Evolutionary conservation across 441 rosid species (phyloP).

Genomic region (Omphalea diandra): DNA sequence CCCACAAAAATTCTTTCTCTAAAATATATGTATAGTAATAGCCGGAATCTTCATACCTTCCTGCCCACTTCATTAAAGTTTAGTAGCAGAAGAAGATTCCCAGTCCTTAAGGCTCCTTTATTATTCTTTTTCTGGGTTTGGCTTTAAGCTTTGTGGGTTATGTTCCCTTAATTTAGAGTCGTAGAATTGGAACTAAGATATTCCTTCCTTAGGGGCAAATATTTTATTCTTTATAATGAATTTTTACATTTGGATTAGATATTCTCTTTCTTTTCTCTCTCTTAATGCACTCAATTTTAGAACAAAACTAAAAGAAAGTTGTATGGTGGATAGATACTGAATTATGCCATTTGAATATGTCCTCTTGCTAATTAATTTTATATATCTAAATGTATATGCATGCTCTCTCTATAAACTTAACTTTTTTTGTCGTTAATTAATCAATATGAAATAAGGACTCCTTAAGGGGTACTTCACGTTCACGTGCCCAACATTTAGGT

Average conservation of each 20-base stretch:
- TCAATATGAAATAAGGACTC: too few species aligned
- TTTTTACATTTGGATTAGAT: slow-evolving; percentile 47
- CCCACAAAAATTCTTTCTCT: neutral
- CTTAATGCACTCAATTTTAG: slow-evolving; percentile 50
- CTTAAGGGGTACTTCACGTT: slow-evolving; percentile 18
- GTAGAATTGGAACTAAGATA: slow-evolving; percentile 78
- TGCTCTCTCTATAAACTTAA: too few species aligned
- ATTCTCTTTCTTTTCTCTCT: slow-evolving; percentile 31
- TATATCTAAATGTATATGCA: too few species aligned
- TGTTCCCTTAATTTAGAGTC: slow-evolving; percentile 61
- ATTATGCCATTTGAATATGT: slow-evolving; percentile 32
- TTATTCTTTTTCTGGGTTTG: slow-evolving; percentile 33
- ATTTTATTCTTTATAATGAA: slow-evolving; percentile 49
- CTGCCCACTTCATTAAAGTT: slow-evolving; percentile 79
- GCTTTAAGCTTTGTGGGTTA: slow-evolving; percentile 49
- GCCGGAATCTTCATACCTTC: slow-evolving; percentile 92
- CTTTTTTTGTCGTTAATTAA: too few species aligned
- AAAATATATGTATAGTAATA: slow-evolving; percentile 11
- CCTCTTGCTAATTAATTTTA: too few species aligned
- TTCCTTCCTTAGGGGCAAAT: slow-evolving; percentile 62
- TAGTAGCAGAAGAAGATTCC: slow-evolving; percentile 80
- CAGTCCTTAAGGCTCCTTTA: slow-evolving; percentile 46
- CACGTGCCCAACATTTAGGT: slow-evolving; percentile 28
- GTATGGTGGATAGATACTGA: slow-evolving; percentile 46
- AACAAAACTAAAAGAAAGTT: slow-evolving; percentile 51